phyloP scores from a whole-genome alignment of 495 filamentous ascomycete genomes.

The Daldinia caldariorum region DNA sequence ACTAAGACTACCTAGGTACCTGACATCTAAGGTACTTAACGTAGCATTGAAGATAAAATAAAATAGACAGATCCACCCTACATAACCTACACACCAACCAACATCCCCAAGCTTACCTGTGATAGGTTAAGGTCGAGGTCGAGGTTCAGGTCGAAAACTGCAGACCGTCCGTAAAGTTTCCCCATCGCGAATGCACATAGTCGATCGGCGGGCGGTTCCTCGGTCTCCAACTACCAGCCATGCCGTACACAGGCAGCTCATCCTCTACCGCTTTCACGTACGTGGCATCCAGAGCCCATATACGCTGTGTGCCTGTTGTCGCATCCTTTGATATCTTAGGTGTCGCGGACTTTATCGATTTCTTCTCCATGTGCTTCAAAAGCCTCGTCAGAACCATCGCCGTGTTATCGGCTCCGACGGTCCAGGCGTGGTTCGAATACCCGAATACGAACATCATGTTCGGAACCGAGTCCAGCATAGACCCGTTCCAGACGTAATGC shows the following conservation, averaged over 20 bases:
- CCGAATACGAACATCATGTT: slow-evolving; percentile 66
- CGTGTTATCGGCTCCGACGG: slow-evolving; percentile 61
- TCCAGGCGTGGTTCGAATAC: slow-evolving; percentile 69
- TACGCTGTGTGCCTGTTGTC: slow-evolving; percentile 6
- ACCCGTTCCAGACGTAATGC: slow-evolving; percentile 65
- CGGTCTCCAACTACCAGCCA: slow-evolving; percentile 6
- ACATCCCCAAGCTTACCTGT: too few relatives aligned
- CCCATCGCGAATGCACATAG: slow-evolving; percentile 18
- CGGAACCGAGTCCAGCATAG: slow-evolving; percentile 67
- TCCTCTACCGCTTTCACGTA: slow-evolving; percentile 1
- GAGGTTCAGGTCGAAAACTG: slow-evolving; percentile 4
- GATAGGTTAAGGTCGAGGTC: background rate
- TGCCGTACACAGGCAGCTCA: slow-evolving; percentile 10
- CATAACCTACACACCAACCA: too few relatives aligned
- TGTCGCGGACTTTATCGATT: slow-evolving; percentile 2
- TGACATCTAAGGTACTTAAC: too few relatives aligned
- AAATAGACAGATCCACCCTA: too few relatives aligned
- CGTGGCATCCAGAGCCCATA: slow-evolving; percentile 9
- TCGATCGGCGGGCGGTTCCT: slow-evolving; percentile 12
- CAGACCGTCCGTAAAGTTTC: slow-evolving; percentile 2
- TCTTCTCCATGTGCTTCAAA: slow-evolving; percentile 8
- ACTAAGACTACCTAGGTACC: too few relatives aligned
- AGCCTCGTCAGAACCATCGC: slow-evolving; percentile 10
- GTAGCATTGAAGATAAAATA: too few relatives aligned
- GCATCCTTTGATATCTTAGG: slow-evolving; percentile 3